These are phyloP conservation scores for Metrosideros polymorpha DNA, from an alignment of 441 rosid species.

Conservation along the genomic window DNA sequence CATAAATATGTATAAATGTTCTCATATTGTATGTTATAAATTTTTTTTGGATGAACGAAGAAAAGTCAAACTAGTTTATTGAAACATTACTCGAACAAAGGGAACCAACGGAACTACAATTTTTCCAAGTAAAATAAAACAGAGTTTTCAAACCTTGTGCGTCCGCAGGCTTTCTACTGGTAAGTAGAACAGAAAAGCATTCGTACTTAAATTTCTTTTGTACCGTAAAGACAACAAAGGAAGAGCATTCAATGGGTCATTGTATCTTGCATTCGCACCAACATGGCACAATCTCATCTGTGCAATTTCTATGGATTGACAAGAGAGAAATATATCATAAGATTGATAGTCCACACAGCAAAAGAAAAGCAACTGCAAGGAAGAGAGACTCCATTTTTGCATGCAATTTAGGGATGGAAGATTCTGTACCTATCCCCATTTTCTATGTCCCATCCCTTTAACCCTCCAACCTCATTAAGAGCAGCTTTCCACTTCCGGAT, in stretches of 20 bases:
- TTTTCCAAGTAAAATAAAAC: background rate
- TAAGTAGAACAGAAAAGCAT: background rate
- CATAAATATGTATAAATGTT: too few species aligned
- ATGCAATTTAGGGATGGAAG: background rate
- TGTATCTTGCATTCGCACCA: background rate
- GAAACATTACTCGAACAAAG: background rate
- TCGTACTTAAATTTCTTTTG: background rate
- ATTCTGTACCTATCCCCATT: background rate
- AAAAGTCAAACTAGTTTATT: too few species aligned
- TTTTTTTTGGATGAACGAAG: too few species aligned
- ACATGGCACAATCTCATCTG: background rate
- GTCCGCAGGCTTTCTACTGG: background rate
- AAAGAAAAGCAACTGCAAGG: background rate
- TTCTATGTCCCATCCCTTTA: background rate
- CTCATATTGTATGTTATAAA: too few species aligned
- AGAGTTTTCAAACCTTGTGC: background rate
- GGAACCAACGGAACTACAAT: background rate
- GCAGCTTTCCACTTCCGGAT: background rate
- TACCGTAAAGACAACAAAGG: background rate
- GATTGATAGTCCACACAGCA: background rate
- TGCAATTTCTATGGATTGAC: background rate
- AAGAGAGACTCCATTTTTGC: background rate
- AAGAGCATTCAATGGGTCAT: background rate
- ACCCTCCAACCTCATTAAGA: background rate
- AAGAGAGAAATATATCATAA: background rate